Conservation (phyloP, 441 rosid genomes). For the Cnidoscolus chayamansa region DNA sequence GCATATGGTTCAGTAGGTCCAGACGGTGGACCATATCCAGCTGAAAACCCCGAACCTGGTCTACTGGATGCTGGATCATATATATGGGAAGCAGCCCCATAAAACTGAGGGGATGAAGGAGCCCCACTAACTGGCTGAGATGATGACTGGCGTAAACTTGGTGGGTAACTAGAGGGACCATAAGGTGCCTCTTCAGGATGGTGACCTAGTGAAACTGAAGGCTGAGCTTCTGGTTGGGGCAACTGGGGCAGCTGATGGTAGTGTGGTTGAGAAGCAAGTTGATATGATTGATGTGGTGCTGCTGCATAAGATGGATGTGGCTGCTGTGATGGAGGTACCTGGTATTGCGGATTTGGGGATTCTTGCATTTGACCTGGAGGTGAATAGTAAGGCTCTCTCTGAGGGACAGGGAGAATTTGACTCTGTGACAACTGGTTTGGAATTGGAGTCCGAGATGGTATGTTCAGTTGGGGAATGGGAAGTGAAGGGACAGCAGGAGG, state of each 20-base stretch:
- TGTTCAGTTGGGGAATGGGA: constrained; percentile 45
- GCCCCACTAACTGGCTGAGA: constrained; percentile 50
- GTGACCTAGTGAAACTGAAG: constrained; percentile 41
- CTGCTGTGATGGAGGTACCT: constrained; percentile 50
- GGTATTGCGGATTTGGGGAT: constrained; percentile 51
- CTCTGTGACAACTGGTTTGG: constrained; percentile 52
- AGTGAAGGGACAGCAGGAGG: constrained; percentile 39
- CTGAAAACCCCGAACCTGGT: constrained; percentile 55
- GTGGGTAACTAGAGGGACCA: constrained; percentile 45
- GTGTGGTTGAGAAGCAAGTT: constrained; percentile 30
- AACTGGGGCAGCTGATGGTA: constrained; percentile 24
- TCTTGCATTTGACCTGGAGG: constrained; percentile 59
- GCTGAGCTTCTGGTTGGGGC: constrained; percentile 37
- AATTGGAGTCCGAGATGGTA: constrained; percentile 48
- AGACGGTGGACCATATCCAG: constrained; percentile 46
- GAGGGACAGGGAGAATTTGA: constrained; percentile 49
- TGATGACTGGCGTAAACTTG: constrained; percentile 47
- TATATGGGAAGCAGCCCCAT: constrained; percentile 47
- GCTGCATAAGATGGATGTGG: constrained; percentile 40
- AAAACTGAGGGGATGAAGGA: constrained; percentile 61
- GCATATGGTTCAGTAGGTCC: constrained; percentile 55
- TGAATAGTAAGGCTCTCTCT: constrained; percentile 63
- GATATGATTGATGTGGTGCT: constrained; percentile 49
- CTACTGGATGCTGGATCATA: constrained; percentile 60
- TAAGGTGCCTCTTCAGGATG: constrained; percentile 63